Percentiles rank a stretch among this genome's conserved stretches.
Evolutionary conservation across 2,329 filamentous ascomycete species (phyloP).

Genomic region (Dendryphion nanum): DNA sequence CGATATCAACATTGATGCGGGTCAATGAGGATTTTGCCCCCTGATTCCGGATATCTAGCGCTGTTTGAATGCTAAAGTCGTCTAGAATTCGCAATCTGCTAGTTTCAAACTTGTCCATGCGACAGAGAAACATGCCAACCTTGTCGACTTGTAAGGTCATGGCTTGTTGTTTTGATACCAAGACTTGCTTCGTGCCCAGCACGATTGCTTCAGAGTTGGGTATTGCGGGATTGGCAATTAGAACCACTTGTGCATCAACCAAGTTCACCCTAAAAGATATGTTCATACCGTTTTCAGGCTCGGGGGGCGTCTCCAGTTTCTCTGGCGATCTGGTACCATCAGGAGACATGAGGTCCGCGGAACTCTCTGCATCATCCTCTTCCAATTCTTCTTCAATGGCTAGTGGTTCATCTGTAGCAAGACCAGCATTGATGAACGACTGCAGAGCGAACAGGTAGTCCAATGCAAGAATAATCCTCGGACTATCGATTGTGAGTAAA

Average conservation of each 20-base stretch:
- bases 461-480: conserved; percentile 88
- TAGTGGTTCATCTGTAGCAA: conserved; percentile 56
- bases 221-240: conserved; percentile 91
- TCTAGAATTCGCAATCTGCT: conserved; percentile 89
- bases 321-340: conserved; percentile 24
- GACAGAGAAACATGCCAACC: conserved; percentile 96
- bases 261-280: conserved; percentile 90
- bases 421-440: conserved; percentile 72
- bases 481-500: conserved; percentile 91
- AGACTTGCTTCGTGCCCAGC: conserved; percentile 86
- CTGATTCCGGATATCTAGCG: conserved; percentile 71
- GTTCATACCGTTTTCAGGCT: conserved; percentile 56
- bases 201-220: conserved; percentile 94
- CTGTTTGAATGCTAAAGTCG: conserved; percentile 89
- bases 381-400: conserved; percentile 59
- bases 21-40: conserved; percentile 62
- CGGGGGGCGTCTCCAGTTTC: conserved; percentile 15
- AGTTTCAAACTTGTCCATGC: conserved; percentile 96
- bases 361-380: conserved; percentile 48
- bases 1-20: conserved; percentile 82
- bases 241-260: conserved; percentile 92
- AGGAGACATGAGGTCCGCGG: conserved; percentile 36
- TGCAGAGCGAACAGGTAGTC: conserved; percentile 94
- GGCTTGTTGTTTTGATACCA: conserved; percentile 91
- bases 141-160: conserved; percentile 91